Percentiles rank a stretch among this genome's conserved stretches.
These are phyloP conservation scores for Toxicodendron radicans DNA, from an alignment of 345 rosid genomes.

Conservation along the genomic window DNA sequence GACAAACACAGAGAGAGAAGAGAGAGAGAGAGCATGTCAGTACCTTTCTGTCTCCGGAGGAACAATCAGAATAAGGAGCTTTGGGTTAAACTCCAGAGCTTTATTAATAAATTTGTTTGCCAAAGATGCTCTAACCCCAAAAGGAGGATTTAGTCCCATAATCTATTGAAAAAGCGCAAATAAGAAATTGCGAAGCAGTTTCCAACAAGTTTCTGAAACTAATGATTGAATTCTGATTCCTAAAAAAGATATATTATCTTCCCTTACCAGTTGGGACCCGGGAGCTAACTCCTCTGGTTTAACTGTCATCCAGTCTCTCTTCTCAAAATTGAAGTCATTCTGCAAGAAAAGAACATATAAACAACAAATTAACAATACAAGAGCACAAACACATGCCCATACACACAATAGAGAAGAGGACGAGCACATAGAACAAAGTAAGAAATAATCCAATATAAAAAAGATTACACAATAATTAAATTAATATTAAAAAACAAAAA, in stretches of 20 bases:
- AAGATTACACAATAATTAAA: background rate
- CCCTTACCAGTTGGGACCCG: constrained; percentile 76
- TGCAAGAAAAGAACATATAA: constrained; percentile 28
- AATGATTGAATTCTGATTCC: background rate
- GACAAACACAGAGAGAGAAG: constrained; percentile 6
- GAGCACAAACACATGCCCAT: background rate
- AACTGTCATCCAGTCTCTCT: constrained; percentile 84
- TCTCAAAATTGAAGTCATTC: constrained; percentile 76
- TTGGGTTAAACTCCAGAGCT: constrained; percentile 90
- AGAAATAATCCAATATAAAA: background rate
- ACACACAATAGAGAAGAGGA: background rate
- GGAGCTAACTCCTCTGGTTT: constrained; percentile 55
- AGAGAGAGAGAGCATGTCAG: constrained; percentile 8
- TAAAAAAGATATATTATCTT: constrained; percentile 4
- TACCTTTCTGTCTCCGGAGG: constrained; percentile 89
- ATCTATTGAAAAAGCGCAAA: constrained; percentile 45
- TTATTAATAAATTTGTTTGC: constrained; percentile 77
- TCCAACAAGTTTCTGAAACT: background rate
- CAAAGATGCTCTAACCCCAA: constrained; percentile 71
- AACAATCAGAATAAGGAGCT: constrained; percentile 84
- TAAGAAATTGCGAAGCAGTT: background rate
- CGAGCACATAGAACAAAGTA: background rate
- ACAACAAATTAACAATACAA: background rate
- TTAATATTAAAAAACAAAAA: background rate
- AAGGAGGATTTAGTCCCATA: constrained; percentile 97